phyloP scores from a whole-genome alignment of 2,329 filamentous ascomycete species.

The Cercospora sp. region DNA sequence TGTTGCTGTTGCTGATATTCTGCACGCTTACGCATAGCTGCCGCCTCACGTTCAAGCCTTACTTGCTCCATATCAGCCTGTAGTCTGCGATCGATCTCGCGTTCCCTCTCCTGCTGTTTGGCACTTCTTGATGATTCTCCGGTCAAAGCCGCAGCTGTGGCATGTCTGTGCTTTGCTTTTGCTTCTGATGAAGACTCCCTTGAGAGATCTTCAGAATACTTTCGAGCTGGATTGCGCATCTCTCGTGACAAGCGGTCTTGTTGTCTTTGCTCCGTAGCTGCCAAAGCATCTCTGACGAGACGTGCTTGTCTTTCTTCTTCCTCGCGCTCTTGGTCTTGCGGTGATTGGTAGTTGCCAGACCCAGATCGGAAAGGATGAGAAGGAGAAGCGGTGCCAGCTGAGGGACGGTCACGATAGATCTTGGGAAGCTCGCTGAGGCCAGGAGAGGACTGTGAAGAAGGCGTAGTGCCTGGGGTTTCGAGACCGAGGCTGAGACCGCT shows the following conservation, averaged over 20 bases:
- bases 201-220: neutral
- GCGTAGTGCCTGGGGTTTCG: constrained; percentile 1
- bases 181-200: constrained; percentile 7
- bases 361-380: constrained; percentile 1
- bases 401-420: constrained; percentile 16
- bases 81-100: constrained; percentile 6
- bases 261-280: constrained; percentile 11
- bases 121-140: neutral
- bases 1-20: constrained; percentile 7
- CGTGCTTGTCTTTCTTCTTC: constrained; percentile 16
- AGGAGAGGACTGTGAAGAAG: constrained; percentile 22
- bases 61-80: constrained; percentile 9
- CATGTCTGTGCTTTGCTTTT: constrained; percentile 8
- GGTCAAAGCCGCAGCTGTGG: constrained; percentile 8
- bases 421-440: constrained; percentile 27
- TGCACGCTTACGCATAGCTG: neutral
- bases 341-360: constrained; percentile 8
- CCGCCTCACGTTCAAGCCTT: constrained; percentile 8
- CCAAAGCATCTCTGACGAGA: constrained; percentile 12
- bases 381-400: constrained; percentile 16
- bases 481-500: constrained; percentile 18
- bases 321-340: constrained; percentile 7
- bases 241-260: constrained; percentile 8
- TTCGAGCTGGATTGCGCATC: neutral
- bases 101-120: constrained; percentile 6